phyloP scores from a whole-genome alignment of 148 eudicot species.

The Amaranthus cruentus region DNA sequence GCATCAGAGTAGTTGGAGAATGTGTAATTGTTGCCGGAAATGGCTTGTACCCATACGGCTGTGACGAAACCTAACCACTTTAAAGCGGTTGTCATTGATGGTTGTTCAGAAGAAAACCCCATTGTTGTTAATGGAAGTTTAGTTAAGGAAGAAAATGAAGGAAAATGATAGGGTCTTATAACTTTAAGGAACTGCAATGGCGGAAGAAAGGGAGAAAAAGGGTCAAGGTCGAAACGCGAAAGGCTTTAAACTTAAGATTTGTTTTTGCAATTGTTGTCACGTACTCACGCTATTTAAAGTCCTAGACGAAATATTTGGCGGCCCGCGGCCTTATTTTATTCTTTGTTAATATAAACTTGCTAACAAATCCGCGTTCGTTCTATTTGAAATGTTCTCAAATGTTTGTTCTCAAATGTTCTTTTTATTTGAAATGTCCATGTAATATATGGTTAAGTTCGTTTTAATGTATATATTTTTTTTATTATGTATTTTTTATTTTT shows the following conservation, averaged over 20 bases:
- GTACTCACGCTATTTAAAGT: not conserved
- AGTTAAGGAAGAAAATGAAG: not conserved
- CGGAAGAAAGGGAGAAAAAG: not conserved
- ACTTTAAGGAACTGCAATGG: not conserved
- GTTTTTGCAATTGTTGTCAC: not conserved
- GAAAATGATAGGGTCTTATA: not conserved
- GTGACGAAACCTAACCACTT: conserved; percentile 77
- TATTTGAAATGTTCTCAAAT: too few species aligned
- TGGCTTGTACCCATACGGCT: conserved; percentile 72
- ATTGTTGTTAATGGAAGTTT: not conserved
- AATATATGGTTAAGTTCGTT: too few species aligned
- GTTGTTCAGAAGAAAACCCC: not conserved
- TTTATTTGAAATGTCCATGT: too few species aligned
- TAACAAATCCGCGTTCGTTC: too few species aligned
- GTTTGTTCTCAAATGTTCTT: too few species aligned
- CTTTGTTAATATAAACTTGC: too few species aligned
- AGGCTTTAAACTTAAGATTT: not conserved
- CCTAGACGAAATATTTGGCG: not conserved
- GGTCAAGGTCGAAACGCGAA: not conserved
- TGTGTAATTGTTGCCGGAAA: conserved; percentile 70
- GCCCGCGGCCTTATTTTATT: too few species aligned
- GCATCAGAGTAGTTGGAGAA: conserved; percentile 70
- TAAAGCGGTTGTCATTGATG: conserved; percentile 22
- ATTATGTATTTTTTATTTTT: too few species aligned
- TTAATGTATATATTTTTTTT: too few species aligned